Base-by-base conservation (phyloP, 495 filamentous ascomycete species). In the Penicillium salamii region DNA sequence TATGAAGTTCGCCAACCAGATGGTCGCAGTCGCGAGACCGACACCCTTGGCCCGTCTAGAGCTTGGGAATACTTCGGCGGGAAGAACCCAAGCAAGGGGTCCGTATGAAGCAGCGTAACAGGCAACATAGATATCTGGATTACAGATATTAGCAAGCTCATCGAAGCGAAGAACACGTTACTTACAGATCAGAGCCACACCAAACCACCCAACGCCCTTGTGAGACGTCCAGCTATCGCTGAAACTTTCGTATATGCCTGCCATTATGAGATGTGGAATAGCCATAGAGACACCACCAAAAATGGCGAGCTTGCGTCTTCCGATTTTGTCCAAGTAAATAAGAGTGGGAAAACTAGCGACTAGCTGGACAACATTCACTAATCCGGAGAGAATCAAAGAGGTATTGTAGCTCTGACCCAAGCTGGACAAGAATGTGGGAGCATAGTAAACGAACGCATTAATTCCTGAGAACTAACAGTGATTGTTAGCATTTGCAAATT, bases 401-500 rank as follows among this genome's bases (percentile, higher is more conserved):
- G 36, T 63, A 5, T 63, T 39, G 32, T 50, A 46, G 28, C 41
- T 34, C 24, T 63, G 57, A 2, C 65, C 62, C 3, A 68, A 24
- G 3, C 45, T 33, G 24, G 28, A 32, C 49, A 68, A 68, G 24
- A 68, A 53, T 2, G 49, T 63, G 2, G 62, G 56, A 1, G 65
- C 62, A 42, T 68, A 68, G 55, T 68, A 68, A 1, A 68, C 50
- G 15, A 66, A 62, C 0, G 62, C 62, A 45, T 65, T 63, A 7
- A 65, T 54, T 1, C 62, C 62, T 6, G 59, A 61, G 42, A 65
- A 65, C 54, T 68, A 32, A 15, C 14, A 26, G 8, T 17, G 15
- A 45, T 17, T 20, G 31, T 37, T 40, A 40, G 26, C 32, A 34
- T 34, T 15, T 34, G 12, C 7, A 1, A 5, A 34, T 11, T 34